Evolutionary conservation across 2,329 filamentous ascomycete genomes (phyloP), one percentile per base, ranked within the genome.

Genomic region (Sclerotinia trifoliorum): DNA sequence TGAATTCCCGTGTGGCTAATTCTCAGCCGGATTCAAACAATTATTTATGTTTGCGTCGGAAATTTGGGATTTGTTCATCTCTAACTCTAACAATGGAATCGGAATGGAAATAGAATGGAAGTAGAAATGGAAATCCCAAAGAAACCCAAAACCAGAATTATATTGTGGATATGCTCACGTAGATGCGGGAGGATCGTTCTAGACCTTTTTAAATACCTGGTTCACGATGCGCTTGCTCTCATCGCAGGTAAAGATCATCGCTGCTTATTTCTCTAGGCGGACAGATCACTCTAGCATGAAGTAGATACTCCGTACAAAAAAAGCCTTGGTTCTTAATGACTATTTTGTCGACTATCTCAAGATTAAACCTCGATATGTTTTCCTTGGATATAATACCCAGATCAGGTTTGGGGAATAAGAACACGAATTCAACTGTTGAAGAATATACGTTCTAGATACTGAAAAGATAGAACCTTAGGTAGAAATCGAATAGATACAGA

Each of bases 231-330:
- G 10, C 57, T 26, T 21, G 39, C 24, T 60, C 57, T 29, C 2
- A n/a, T 19, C 17, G 2, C 13, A 11, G 52, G 42, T 21, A n/a
- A 60, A 60, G 57, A 60, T 60, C 57, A 60, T 60, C 57, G 56
- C 35, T 60, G 35, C 62, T 65, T 65, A 65, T 65, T 52, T 24
- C 42, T 52, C 49, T 46, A 29, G 32, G 21, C 11, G 21, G 32
- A 56, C 15, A 39, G 21, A 56, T 39, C 32, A 21, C 39, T 42
- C 39, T 15, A 56, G 54, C 32, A 56, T 39, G 21, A 56, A 56
- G 54, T 39, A 35, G 35, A 35, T 35, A n/a, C n/a, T n/a, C n/a
- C 32, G 5, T 32, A 35, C 8, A 21, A 15, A 17, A 56, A 15
- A 15, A n/a, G 21, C 52, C 29, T 29, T 32, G 52, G 8, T 55